Conservation (phyloP, 208 protist genomes). For the Tritrichomonas foetus region DNA sequence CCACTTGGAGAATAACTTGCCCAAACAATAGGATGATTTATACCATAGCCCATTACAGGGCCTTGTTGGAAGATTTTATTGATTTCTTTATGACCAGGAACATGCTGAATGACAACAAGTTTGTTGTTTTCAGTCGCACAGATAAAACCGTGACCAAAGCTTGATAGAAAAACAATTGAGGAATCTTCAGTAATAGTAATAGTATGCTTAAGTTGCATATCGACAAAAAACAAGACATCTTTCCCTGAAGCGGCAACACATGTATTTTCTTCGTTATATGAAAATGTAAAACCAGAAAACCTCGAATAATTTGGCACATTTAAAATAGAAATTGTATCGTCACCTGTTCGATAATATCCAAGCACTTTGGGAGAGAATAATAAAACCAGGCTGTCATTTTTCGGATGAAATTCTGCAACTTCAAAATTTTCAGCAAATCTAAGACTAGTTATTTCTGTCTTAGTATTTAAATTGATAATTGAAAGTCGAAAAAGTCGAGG, state of each 20-base stretch:
- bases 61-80: background rate
- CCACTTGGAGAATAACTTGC: background rate
- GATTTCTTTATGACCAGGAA: background rate
- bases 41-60: background rate
- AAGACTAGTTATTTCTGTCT: background rate
- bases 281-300: background rate
- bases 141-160: background rate
- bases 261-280: background rate
- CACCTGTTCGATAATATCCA: background rate
- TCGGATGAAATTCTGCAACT: background rate
- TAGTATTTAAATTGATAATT: background rate
- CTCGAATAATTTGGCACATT: background rate
- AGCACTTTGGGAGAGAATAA: background rate
- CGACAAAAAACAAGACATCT: background rate
- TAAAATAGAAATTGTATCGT: background rate
- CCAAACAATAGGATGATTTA: background rate
- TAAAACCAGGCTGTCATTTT: background rate
- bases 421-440: background rate
- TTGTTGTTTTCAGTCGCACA: background rate
- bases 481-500: background rate
- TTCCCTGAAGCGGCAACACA: background rate
- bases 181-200: background rate
- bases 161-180: slow-evolving; percentile 5
- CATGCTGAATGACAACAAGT: background rate
- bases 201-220: background rate